Base-by-base conservation (phyloP, 2,329 filamentous ascomycete species). In the Chrysosporium queenslandicum region DNA sequence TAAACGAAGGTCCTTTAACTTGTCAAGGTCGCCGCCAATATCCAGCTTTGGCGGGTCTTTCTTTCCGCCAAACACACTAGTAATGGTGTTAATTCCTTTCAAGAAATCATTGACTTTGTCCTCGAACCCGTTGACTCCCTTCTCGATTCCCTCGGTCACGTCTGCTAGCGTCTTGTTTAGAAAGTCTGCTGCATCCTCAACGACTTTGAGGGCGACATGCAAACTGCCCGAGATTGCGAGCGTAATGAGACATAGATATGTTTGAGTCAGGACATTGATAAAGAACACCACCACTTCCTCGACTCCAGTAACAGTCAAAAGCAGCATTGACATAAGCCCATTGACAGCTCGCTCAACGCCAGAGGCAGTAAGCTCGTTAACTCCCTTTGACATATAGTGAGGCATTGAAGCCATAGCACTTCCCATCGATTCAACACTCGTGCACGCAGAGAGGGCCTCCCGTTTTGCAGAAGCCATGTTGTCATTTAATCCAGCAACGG, bases 331-430 rank as follows among this genome's bases (percentile, higher is more conserved):
- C 68, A 92, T 86, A 66, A 97, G 78, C 46, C 81, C 91, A 56
- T 82, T 78, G 58, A 97, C 82, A 7, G 88, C 82, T 60, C 84
- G 82, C 60, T 90, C 87, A 59, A 97, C 83, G 52, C 87, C 84
- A 45, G 77, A 77, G 29, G 88, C 87, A 6, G 87, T 85, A 60
- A 97, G 73, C 54, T 87, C 80, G 70, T 98, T 98, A 65, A 96
- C 83, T 51, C 92, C 92, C 48, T 79, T 75, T 1, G 90, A 86
- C 66, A 97, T 83, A 71, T 95, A 97, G 69, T 96, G 86, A 53
- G 92, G 92, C 89, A 97, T 95, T 34, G 92, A 97, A 36, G 91
- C 92, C 87, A 98, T 91, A 55, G 88, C 80, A 66, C 89, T 96
- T 57, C 91, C 92, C 60, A 94, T 81, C 59, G 87, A 87, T 72